These are phyloP conservation scores for Tolypocladium inflatum DNA, from an alignment of 2,329 filamentous ascomycete species.

Conservation along the genomic window DNA sequence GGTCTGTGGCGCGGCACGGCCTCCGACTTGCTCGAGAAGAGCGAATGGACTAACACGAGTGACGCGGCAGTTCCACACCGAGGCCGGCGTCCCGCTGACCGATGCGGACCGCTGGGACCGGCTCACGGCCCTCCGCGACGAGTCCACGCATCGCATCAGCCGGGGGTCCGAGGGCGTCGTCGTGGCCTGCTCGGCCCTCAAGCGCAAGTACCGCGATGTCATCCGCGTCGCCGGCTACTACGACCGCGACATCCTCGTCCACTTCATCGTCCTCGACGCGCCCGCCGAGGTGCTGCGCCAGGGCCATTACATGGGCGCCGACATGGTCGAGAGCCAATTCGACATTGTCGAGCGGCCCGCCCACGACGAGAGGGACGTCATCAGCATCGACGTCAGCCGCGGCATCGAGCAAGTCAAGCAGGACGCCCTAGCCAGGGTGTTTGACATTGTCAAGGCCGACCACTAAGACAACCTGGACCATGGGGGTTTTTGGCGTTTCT, in stretches of 20 bases:
- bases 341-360: slow-evolving; percentile 75
- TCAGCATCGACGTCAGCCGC: slow-evolving; percentile 59
- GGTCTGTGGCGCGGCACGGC: not conserved
- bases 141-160: slow-evolving; percentile 47
- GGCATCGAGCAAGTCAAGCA: slow-evolving; percentile 49
- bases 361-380: slow-evolving; percentile 60
- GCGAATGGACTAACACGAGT: not conserved
- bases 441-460: slow-evolving; percentile 33
- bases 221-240: slow-evolving; percentile 75
- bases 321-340: slow-evolving; percentile 92
- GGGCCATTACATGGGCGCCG: slow-evolving; percentile 90
- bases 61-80: slow-evolving; percentile 55
- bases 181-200: slow-evolving; percentile 89
- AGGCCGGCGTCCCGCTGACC: slow-evolving; percentile 70
- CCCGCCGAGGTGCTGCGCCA: slow-evolving; percentile 67
- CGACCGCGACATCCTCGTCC: slow-evolving; percentile 62
- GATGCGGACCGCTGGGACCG: slow-evolving; percentile 97
- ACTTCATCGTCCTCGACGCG: slow-evolving; percentile 87
- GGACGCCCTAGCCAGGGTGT: slow-evolving; percentile 49
- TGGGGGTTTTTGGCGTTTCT: no score
- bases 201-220: slow-evolving; percentile 93
- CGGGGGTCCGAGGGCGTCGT: slow-evolving; percentile 66
- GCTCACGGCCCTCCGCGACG: slow-evolving; percentile 70
- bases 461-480: slow-evolving; percentile 5
- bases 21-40: no score